Conservation (phyloP, 257 asterid species). For the Fraxinus excelsior region DNA sequence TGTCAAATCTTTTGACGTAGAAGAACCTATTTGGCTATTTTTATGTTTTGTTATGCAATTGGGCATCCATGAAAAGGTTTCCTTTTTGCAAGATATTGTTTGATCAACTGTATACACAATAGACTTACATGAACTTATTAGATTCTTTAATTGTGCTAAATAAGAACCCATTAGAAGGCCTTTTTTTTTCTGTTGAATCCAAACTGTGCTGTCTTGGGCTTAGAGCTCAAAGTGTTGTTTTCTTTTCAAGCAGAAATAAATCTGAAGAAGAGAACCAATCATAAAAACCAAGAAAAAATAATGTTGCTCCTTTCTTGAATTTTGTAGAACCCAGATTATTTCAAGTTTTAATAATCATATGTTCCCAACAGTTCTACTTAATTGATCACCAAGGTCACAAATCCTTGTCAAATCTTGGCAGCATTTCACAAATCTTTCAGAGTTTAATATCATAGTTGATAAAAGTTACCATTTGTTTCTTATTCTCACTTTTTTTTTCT, state of each 20-base stretch:
- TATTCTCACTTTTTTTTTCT: neutral
- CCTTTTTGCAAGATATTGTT: neutral
- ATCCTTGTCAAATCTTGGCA: neutral
- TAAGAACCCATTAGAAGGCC: neutral
- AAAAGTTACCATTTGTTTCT: neutral
- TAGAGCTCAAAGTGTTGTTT: neutral
- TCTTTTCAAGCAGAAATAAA: neutral
- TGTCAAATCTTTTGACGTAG: neutral
- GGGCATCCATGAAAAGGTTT: neutral
- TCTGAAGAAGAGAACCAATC: neutral
- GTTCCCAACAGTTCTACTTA: neutral
- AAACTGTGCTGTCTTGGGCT: neutral
- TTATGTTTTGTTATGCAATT: neutral
- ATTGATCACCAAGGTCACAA: neutral
- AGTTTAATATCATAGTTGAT: neutral
- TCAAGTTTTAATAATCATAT: neutral
- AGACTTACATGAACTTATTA: neutral
- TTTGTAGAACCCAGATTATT: neutral
- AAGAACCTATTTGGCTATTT: neutral
- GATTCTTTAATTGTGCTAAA: neutral
- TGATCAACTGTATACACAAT: neutral
- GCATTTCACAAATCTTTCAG: neutral
- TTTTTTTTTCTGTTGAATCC: neutral
- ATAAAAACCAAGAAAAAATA: neutral
- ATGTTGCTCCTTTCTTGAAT: neutral